Base-by-base conservation (phyloP, 2,329 filamentous ascomycete species). In the Claviceps pusilla region DNA sequence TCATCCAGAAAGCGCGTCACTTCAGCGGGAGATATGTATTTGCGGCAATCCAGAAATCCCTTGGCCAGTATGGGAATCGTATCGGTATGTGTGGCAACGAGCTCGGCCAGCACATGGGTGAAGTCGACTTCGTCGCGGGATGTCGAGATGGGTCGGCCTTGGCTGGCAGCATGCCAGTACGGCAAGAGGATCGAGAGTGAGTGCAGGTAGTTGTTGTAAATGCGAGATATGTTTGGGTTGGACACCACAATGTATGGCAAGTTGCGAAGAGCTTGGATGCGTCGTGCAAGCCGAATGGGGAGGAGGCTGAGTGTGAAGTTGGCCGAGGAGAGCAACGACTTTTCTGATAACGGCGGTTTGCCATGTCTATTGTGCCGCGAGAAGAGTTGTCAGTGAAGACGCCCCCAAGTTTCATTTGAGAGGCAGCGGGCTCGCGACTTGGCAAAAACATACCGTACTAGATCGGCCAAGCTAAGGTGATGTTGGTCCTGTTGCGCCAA, bases 231-330 rank as follows among this genome's bases (percentile, higher is more conserved):
- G 66, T 96, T 89, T 1, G 89, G 88, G 66, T 98, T 97, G n/a
- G 91, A 90, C 31, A 98, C 93, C 54, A 98, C 91, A 59, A 98
- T 97, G 69, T 91, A 98, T 0, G 93, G 93, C 9, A 98, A 80
- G 66, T 95, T 95, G 59, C 90, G 85, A 19, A 98, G 76, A 47
- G 89, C 89, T 68, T 95, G 87, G 59, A 98, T 95, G 55, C 93
- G 88, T 67, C 94, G 89, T 31, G 93, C 93, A 31, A 98, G 83
- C 42, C 93, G 88, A 51, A 93, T 87, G 14, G 93, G 93, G 10
- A 97, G 83, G 53, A 96, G 86, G 33, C 85, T 87, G 60, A 97
- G 84, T 12, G 93, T 95, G 72, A 97, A 97, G 73, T 96, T 95
- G 58, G 93, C 93, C 1, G 90, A 96, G 42, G 85, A 82, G 62